phyloP scores from a whole-genome alignment of 805 yeast genomes.

The Sugiyamaella valdiviana region DNA sequence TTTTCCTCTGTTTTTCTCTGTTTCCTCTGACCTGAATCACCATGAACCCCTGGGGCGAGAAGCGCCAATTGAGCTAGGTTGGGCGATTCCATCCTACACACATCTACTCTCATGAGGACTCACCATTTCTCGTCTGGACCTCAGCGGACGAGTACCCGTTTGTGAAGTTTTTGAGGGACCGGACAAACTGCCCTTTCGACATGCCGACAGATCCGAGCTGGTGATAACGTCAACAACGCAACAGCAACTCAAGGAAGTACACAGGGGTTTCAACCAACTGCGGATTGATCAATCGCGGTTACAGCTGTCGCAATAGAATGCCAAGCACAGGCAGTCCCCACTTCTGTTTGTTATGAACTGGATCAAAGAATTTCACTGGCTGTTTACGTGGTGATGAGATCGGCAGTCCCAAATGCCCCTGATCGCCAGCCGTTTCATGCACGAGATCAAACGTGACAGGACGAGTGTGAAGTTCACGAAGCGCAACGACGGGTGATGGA shows the following conservation, averaged over 20 bases:
- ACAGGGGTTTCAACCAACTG: too few species aligned
- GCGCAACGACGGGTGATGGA: too few species aligned
- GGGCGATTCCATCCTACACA: too few species aligned
- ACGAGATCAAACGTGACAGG: too few species aligned
- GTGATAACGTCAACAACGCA: too few species aligned
- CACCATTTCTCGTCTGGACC: slow-evolving; percentile 68
- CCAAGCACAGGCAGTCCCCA: too few species aligned
- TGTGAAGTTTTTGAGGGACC: slow-evolving; percentile 80
- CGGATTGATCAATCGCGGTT: too few species aligned
- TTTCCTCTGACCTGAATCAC: not conserved
- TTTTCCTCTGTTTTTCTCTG: not conserved
- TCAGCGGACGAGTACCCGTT: slow-evolving; percentile 84
- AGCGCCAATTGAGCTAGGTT: too few species aligned
- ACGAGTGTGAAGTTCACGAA: too few species aligned
- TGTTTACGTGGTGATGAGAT: not conserved
- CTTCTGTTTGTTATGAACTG: too few species aligned
- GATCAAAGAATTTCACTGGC: not conserved
- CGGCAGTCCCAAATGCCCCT: not conserved
- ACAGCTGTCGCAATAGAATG: too few species aligned
- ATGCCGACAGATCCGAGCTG: not conserved
- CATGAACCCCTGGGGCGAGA: too few species aligned
- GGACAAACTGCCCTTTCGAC: slow-evolving; percentile 52
- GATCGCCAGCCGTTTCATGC: not conserved
- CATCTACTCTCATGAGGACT: not conserved
- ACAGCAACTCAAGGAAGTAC: not conserved